Evolutionary conservation across 495 filamentous ascomycete species (phyloP), one percentile per base, ranked within the genome.

Genomic region (Penicillium chermesinum): DNA sequence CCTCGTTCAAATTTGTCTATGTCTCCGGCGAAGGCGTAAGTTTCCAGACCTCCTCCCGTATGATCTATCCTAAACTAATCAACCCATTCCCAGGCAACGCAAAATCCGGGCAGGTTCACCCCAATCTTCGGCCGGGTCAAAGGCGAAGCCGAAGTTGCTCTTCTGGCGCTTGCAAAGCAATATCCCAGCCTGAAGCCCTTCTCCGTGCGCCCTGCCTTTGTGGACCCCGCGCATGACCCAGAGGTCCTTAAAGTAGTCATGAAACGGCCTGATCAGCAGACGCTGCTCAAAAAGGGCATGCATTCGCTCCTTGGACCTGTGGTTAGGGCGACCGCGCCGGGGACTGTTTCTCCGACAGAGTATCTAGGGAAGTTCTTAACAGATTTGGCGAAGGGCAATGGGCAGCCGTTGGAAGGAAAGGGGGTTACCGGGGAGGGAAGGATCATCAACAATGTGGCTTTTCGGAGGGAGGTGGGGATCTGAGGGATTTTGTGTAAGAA

Each of bases 1-100:
- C 41, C 8, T 38, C 47, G 0, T 81, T 89, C 67, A 79, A 76
- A 34, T 88, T 88, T 54, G 69, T 88, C 54, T 83, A 83, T 57
- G 77, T 89, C 38, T 87, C 84, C 1, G 85, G 85, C 19, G 72
- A 73, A 44, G 68, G 67, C 17, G 69, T 37, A 37, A 17, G 35
- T 30, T 30, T n/a, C n/a, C 25, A 30, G 10, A 10, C 10, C 25
- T 30, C 4, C 13, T 37, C 6, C 35, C 15, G 6, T 17, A 37
- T 37, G 4, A 30, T 5, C 25, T 30, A 30, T 5, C 10, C 5
- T 30, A 30, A 30, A 30, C 25, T 30, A 33, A 33, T 7, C 13
- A 33, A 7, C n/a, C n/a, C n/a, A n/a, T n/a, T n/a, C n/a, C n/a
- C n/a, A 37, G 35, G 44, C 70, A 19, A 74, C 74, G 2, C 70